A percentile compares a stretch with the other conserved stretches of the same genome.
Conservation (phyloP, 192 early-diverging fungal genomes). For the Phlyctochytrium planicorne region DNA sequence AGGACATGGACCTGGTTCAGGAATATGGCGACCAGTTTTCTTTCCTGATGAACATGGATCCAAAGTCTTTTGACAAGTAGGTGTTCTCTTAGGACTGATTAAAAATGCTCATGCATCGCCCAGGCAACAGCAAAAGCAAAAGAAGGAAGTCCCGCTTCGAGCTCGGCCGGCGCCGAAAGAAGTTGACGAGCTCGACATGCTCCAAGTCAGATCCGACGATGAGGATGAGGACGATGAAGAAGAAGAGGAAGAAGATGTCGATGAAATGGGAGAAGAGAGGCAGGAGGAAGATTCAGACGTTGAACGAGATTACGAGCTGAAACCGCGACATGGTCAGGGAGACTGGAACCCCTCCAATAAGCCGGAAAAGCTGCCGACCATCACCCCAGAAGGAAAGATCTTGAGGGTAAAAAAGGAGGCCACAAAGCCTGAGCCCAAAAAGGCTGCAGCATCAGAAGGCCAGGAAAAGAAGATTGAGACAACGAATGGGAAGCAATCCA, state of each 20-base stretch:
- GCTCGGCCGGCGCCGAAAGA: not conserved
- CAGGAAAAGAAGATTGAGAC: no score
- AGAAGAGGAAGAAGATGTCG: not conserved
- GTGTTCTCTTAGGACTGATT: not conserved
- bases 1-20: conserved; percentile 70
- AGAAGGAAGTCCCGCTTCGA: no score
- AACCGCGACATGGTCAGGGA: conserved; percentile 48
- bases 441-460: no score
- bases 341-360: no score
- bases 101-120: not conserved
- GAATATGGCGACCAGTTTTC: conserved; percentile 58
- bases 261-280: conserved; percentile 23
- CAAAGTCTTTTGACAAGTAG: conserved; percentile 63
- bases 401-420: not conserved
- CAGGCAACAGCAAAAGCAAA: not conserved
- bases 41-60: conserved; percentile 64
- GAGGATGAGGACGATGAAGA: conserved; percentile 33
- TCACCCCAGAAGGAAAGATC: conserved; percentile 60
- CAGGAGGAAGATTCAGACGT: conserved; percentile 44
- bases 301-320: conserved; percentile 63
- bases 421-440: no score
- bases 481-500: no score
- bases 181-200: not conserved
- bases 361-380: conserved; percentile 67
- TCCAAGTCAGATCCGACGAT: not conserved